phyloP scores from a whole-genome alignment of 1,139 yeast genomes.

The Diutina mesorugosa region DNA sequence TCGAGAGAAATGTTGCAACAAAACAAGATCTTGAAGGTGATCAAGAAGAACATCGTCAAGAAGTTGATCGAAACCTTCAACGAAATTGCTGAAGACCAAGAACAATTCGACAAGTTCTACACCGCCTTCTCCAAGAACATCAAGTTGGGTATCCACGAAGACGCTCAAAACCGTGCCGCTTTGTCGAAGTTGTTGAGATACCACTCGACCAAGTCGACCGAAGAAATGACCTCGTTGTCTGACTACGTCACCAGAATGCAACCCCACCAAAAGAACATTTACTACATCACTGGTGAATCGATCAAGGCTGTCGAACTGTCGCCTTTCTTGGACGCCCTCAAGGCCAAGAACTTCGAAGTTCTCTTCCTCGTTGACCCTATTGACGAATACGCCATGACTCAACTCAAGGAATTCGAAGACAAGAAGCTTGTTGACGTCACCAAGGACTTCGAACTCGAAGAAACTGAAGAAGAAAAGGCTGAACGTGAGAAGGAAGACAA shows the following conservation, averaged over 20 bases:
- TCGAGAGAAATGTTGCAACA: conserved; percentile 99
- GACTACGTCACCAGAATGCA: conserved; percentile 99
- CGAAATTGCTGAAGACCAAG: conserved; percentile 98
- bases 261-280: conserved; percentile 98
- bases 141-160: conserved; percentile 99
- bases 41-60: conserved; percentile 98
- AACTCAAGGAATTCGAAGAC: conserved; percentile 98
- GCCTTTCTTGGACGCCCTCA: conserved; percentile 97
- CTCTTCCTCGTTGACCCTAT: conserved; percentile 97
- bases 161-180: conserved; percentile 91
- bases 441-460: conserved; percentile 98
- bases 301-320: conserved; percentile 97
- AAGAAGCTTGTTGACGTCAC: conserved; percentile 98
- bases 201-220: conserved; percentile 92
- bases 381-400: conserved; percentile 99
- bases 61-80: conserved; percentile 97
- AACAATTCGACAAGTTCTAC: conserved; percentile 98
- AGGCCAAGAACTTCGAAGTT: conserved; percentile 97
- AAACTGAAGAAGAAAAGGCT: conserved; percentile 95
- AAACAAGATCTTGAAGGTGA: conserved; percentile 98
- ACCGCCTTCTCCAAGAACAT: conserved; percentile 96
- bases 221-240: conserved; percentile 86
- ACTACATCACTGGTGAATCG: conserved; percentile 98
- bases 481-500: conserved; percentile 86
- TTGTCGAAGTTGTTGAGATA: conserved; percentile 94